Percentiles rank a stretch among this genome's conserved stretches.
Conservation (phyloP, 805 yeast genomes). For the Saccharomyces cerevisiae region DNA sequence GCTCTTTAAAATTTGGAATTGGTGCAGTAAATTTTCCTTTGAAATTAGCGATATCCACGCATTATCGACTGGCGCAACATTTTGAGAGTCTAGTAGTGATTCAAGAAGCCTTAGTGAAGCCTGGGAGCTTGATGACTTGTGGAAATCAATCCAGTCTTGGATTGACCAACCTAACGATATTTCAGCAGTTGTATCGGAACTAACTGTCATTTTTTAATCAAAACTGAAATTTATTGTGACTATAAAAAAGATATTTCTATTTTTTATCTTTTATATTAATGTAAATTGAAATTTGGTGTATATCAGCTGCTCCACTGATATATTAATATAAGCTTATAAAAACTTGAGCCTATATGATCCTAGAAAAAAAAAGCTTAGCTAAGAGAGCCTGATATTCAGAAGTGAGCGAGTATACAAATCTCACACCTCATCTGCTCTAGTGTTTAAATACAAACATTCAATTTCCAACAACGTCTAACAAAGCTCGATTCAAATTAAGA, state of each 20-base stretch:
- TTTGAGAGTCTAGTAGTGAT: conserved; percentile 40
- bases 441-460: neutral
- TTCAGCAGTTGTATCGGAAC: neutral
- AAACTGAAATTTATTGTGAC: neutral
- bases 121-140: conserved; percentile 50
- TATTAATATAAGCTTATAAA: neutral
- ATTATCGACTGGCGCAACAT: conserved; percentile 49
- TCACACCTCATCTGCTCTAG: neutral
- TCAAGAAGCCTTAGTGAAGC: conserved; percentile 47
- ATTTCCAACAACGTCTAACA: neutral
- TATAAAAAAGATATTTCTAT: neutral
- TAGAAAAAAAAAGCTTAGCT: neutral
- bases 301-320: neutral
- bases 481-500: neutral
- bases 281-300: neutral
- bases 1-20: conserved; percentile 70
- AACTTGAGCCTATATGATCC: neutral
- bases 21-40: conserved; percentile 54
- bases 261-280: neutral
- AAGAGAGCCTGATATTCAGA: neutral
- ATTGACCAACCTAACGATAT: conserved; percentile 66
- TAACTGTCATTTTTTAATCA: neutral
- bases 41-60: conserved; percentile 87
- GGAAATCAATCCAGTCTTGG: conserved; percentile 68
- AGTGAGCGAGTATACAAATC: neutral